phyloP scores from a whole-genome alignment of 1,284 basidiomycete species.

The Pseudozyma hubeiensis region DNA sequence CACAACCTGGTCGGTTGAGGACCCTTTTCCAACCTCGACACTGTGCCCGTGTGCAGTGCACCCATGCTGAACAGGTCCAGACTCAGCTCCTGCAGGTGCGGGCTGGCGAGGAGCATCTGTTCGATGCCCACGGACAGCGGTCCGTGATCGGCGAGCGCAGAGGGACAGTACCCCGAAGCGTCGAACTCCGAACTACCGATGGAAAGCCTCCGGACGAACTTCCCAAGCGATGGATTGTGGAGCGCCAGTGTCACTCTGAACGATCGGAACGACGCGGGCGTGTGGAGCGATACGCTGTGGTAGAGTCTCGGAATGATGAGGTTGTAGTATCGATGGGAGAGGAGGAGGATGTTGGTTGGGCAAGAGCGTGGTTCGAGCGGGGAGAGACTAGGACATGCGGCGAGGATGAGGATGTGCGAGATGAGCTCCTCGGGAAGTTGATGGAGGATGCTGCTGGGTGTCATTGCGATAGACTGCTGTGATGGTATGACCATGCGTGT shows the following conservation, averaged over 20 bases:
- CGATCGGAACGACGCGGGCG: constrained; percentile 33
- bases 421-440: constrained; percentile 48
- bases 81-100: constrained; percentile 47
- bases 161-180: constrained; percentile 50
- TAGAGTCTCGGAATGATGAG: constrained; percentile 50
- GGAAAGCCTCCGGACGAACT: constrained; percentile 27
- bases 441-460: constrained; percentile 8
- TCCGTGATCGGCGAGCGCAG: constrained; percentile 42
- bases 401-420: constrained; percentile 41
- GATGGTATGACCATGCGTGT: background rate
- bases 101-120: constrained; percentile 53
- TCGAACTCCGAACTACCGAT: constrained; percentile 55
- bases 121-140: constrained; percentile 51
- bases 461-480: background rate
- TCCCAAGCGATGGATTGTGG: constrained; percentile 55
- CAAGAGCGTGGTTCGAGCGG: constrained; percentile 35
- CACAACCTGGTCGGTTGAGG: constrained; percentile 41
- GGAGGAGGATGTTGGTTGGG: constrained; percentile 45
- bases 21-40: constrained; percentile 42
- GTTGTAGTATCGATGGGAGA: constrained; percentile 41
- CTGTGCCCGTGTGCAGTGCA: constrained; percentile 41
- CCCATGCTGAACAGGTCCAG: constrained; percentile 58
- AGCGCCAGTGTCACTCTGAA: constrained; percentile 49
- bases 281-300: constrained; percentile 45
- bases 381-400: constrained; percentile 42